Conservation (phyloP, 495 filamentous ascomycete species). For the Penicillium antarcticum region DNA sequence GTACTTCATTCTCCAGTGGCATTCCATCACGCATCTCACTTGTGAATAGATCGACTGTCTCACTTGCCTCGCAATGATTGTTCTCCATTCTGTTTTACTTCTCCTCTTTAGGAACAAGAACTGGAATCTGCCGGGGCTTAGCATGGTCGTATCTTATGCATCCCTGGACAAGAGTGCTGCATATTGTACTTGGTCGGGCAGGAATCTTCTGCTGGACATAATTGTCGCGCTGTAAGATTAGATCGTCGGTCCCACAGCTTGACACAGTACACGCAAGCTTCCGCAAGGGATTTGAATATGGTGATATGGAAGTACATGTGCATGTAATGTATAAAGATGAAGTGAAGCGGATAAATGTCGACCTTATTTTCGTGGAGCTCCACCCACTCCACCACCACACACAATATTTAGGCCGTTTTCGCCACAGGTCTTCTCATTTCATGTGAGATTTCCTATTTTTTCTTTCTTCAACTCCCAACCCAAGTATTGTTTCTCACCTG, state of each 20-base stretch:
- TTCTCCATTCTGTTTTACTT: not conserved
- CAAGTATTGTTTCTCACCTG: not conserved
- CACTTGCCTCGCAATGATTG: not conserved
- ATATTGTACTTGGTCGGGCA: not conserved
- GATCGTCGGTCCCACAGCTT: not conserved
- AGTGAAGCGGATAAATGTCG: not conserved
- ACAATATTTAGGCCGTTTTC: conserved; percentile 1
- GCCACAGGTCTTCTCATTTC: not conserved
- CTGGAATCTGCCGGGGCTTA: not conserved
- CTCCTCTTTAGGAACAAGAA: not conserved
- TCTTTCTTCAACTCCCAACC: not conserved
- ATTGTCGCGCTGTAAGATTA: not conserved
- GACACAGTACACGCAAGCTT: not conserved
- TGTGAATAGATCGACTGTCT: not conserved
- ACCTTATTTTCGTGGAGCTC: not conserved
- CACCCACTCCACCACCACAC: not conserved
- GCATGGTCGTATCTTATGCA: not conserved
- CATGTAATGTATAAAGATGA: not conserved
- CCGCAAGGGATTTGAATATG: conserved; percentile 2
- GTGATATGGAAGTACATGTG: not conserved
- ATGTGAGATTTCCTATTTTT: not conserved
- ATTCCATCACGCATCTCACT: not conserved
- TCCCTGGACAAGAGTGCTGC: not conserved
- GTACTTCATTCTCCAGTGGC: not conserved
- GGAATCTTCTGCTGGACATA: not conserved